These are phyloP conservation scores for Solanum hybrid DNA, from an alignment of 305 asterid species.

Conservation along the genomic window DNA sequence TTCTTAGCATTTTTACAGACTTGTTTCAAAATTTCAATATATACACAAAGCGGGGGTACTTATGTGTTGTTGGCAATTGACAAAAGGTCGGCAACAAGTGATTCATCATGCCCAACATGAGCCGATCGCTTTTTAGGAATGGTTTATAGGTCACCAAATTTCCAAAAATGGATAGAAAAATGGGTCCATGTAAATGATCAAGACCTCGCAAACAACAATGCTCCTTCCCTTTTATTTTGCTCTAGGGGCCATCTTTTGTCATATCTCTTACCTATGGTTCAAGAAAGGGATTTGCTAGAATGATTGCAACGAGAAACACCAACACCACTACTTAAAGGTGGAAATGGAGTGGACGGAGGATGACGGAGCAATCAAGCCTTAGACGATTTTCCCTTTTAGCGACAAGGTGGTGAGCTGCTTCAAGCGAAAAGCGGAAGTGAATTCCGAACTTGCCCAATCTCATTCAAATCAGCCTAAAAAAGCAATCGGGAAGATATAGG, in stretches of 20 bases:
- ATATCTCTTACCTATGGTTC: background rate
- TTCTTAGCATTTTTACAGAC: background rate
- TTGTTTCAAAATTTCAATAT: background rate
- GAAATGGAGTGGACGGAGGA: background rate
- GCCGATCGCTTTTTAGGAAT: background rate
- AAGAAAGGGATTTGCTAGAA: background rate
- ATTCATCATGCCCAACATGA: background rate
- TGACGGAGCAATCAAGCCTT: background rate
- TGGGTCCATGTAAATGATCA: background rate
- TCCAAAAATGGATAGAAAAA: background rate
- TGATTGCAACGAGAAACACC: background rate
- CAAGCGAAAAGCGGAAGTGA: background rate
- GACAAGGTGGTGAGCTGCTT: background rate
- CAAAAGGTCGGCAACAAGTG: background rate
- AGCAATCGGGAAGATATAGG: background rate
- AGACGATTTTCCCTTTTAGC: background rate
- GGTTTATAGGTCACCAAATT: background rate
- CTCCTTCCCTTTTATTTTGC: background rate
- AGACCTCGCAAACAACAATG: background rate
- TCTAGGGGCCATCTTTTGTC: background rate
- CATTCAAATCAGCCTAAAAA: background rate
- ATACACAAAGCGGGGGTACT: background rate
- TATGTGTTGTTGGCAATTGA: background rate
- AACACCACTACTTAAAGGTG: background rate
- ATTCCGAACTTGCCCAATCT: background rate